A percentile compares a stretch with the other conserved stretches of the same genome.
Evolutionary conservation across 805 yeast genomes (phyloP).

Genomic region (Hanseniaspora meyeri): DNA sequence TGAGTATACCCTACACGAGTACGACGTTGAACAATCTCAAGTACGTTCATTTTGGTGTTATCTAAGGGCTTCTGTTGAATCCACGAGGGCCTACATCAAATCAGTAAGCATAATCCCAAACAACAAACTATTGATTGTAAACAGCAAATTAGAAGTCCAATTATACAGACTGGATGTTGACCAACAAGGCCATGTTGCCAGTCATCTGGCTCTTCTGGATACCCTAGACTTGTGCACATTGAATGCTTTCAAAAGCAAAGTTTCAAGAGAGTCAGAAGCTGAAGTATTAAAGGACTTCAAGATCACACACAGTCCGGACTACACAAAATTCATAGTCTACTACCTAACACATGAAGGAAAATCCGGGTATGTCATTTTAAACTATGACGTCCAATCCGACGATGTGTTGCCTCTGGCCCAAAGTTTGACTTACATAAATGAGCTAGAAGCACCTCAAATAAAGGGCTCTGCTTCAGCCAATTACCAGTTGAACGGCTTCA

Average conservation of each 20-base stretch:
- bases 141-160: not conserved
- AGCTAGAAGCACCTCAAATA: not conserved
- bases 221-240: not conserved
- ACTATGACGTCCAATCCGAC: constrained; percentile 8
- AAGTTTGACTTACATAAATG: not conserved
- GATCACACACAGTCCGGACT: not conserved
- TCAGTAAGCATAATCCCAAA: not conserved
- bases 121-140: not conserved
- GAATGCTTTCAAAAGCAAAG: not conserved
- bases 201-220: not conserved
- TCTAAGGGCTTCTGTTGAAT: not conserved
- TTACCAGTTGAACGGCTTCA: not conserved
- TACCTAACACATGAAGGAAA: not conserved
- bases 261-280: not conserved
- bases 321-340: not conserved
- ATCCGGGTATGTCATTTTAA: not conserved
- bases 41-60: not conserved
- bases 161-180: not conserved
- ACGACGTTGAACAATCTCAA: not conserved
- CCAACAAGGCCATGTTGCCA: not conserved
- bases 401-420: not conserved
- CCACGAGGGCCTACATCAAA: not conserved
- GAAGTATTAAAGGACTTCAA: not conserved
- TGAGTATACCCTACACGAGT: not conserved
- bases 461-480: not conserved